Base-by-base conservation (phyloP, 1,139 yeast species). In the Pneumocystis canis region DNA sequence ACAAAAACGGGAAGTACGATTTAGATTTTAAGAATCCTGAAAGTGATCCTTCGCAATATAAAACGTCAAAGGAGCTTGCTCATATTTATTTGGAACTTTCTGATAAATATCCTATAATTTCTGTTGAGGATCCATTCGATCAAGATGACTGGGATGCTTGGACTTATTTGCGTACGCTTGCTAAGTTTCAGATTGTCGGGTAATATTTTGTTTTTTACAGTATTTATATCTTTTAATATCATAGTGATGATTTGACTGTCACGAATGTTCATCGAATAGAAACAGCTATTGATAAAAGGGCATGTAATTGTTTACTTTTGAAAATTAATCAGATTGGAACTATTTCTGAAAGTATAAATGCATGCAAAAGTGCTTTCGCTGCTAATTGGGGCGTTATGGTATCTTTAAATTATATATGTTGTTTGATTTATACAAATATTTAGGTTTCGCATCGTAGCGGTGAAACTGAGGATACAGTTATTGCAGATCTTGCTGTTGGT, bases 81-180 rank as follows among this genome's bases (percentile, higher is more conserved):
- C 82, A 82, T 68, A 79, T 87, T 78, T 90, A 90, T 85, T 80
- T 78, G 72, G 78, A 81, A 72, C 85, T 90, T 77, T 77, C 87
- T 75, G 78, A 79, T 75, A 87, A 87, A 77, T 90, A 90, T 84
- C 97, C 97, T 81, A 89, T 90, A 80, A 94, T 89, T 72, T 89
- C 96, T 68, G 82, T 89, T 71, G 97, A 90, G 83, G 97, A 90
- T 80, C 97, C 97, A 78, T 90, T 90, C 76, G 96, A 92, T 71
- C 97, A 90, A 83, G 96, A 89, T 78, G 97, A 90, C 83, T 90
- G 97, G 97, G 95, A 84, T 68, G 88, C 97, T 73, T 90, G 97
- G 97, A 77, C 82, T 69, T 87, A 84, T 79, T 88, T 89, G 82
- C 84, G 78, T 83, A 70, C 80, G 71, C 78, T 80, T 77, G 84